Conservation (phyloP, 345 rosid species). For the Luvunga scandens region DNA sequence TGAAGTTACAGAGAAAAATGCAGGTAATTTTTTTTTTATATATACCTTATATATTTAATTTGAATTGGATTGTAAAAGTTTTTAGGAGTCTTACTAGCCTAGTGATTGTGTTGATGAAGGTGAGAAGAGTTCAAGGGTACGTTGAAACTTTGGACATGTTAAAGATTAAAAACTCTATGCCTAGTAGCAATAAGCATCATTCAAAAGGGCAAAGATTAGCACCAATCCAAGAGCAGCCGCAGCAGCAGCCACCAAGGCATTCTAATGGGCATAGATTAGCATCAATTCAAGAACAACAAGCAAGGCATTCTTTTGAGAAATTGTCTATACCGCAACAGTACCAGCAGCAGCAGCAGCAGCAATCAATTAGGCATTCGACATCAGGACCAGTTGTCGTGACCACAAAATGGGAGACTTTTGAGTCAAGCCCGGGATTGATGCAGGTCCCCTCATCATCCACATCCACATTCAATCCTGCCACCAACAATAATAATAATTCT, state of each 20-base stretch:
- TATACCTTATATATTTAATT: background rate
- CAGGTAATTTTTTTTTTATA: constrained; percentile 49
- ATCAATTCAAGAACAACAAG: constrained; percentile 41
- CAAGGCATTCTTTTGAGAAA: constrained; percentile 41
- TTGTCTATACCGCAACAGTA: constrained; percentile 35
- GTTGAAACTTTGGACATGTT: constrained; percentile 85
- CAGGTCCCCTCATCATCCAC: constrained; percentile 38
- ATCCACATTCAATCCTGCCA: constrained; percentile 4
- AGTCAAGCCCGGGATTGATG: constrained; percentile 35
- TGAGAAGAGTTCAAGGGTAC: constrained; percentile 85
- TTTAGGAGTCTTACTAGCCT: background rate
- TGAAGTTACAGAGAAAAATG: constrained; percentile 88
- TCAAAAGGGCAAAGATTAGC: constrained; percentile 35
- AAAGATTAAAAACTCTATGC: constrained; percentile 73
- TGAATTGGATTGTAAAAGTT: background rate
- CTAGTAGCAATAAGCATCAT: constrained; percentile 41
- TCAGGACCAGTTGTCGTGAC: constrained; percentile 64
- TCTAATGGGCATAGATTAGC: constrained; percentile 41
- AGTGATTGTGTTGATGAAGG: constrained; percentile 39
- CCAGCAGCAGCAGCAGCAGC: constrained; percentile 30
- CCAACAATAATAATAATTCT: constrained; percentile 20
- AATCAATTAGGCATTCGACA: constrained; percentile 36
- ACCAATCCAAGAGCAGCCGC: constrained; percentile 21
- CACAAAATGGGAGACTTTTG: constrained; percentile 96
- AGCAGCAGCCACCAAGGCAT: constrained; percentile 24